Evolutionary conservation across 805 yeast genomes (phyloP).

Genomic region (Nakazawaea laoshanensis): DNA sequence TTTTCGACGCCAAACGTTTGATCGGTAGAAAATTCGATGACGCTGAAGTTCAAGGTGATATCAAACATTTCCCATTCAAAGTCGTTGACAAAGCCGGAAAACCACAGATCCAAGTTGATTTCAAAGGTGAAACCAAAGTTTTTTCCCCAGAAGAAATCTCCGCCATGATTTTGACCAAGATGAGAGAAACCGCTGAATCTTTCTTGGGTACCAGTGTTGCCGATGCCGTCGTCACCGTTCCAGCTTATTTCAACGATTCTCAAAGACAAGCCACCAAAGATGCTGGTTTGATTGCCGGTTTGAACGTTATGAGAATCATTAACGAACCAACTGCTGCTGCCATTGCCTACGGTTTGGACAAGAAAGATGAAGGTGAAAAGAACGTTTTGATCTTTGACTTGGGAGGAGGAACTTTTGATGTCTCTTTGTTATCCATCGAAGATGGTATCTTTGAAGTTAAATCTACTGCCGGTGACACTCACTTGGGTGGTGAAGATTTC

Average conservation of each 20-base stretch:
- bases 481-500: constrained; percentile 98
- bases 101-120: constrained; percentile 80
- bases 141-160: constrained; percentile 95
- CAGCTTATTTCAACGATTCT: constrained; percentile 95
- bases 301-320: constrained; percentile 88
- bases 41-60: constrained; percentile 72
- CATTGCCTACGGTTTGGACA: constrained; percentile 89
- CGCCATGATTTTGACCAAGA: constrained; percentile 84
- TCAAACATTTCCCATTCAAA: constrained; percentile 80
- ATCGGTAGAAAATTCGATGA: constrained; percentile 86
- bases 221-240: constrained; percentile 94
- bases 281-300: constrained; percentile 94
- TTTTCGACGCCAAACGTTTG: constrained; percentile 85
- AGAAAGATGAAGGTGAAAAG: constrained; percentile 70
- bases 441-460: constrained; percentile 96
- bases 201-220: constrained; percentile 77
- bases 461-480: constrained; percentile 89
- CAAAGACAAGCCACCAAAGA: constrained; percentile 98
- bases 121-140: constrained; percentile 74
- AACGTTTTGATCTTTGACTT: constrained; percentile 87
- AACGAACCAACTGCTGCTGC: constrained; percentile 99
- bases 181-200: constrained; percentile 86
- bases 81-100: constrained; percentile 67
- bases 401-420: constrained; percentile 99
- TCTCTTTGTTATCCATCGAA: constrained; percentile 81